Percentiles rank a stretch among this genome's conserved stretches.
These are phyloP conservation scores for Phanerochaete carnosa DNA, from an alignment of 768 basidiomycete species.

Conservation along the genomic window DNA sequence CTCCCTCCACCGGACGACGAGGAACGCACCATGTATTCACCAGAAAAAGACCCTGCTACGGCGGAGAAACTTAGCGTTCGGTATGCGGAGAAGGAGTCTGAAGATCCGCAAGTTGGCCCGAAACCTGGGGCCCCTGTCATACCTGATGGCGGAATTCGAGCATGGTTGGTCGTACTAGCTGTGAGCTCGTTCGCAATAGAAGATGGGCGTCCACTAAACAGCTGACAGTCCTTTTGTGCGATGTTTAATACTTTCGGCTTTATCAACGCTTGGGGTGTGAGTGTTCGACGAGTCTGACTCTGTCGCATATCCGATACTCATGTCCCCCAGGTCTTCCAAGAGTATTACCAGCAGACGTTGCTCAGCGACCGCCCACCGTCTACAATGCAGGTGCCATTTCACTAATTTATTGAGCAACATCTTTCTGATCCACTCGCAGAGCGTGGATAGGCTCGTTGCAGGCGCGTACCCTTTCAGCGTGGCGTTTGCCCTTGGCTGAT, in stretches of 20 bases:
- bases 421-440: neutral
- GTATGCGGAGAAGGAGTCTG: neutral
- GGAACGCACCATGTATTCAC: neutral
- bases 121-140: neutral
- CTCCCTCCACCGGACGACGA: neutral
- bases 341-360: conserved; percentile 58
- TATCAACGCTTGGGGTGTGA: conserved; percentile 72
- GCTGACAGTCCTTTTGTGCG: conserved; percentile 28
- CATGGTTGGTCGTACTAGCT: conserved; percentile 9
- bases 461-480: conserved; percentile 1
- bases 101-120: neutral
- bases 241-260: conserved; percentile 59
- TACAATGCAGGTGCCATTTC: conserved; percentile 44
- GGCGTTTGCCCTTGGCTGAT: neutral
- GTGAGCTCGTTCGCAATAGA: neutral
- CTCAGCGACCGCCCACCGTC: conserved; percentile 52
- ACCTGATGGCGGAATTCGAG: conserved; percentile 5
- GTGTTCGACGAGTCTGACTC: conserved; percentile 20
- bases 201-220: neutral
- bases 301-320: neutral
- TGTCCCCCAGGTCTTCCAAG: conserved; percentile 59
- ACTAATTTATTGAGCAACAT: neutral
- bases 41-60: neutral
- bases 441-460: conserved; percentile 77
- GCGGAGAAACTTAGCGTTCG: neutral